These are phyloP conservation scores for Letharia lupina DNA, from an alignment of 495 filamentous ascomycete species.

Conservation along the genomic window DNA sequence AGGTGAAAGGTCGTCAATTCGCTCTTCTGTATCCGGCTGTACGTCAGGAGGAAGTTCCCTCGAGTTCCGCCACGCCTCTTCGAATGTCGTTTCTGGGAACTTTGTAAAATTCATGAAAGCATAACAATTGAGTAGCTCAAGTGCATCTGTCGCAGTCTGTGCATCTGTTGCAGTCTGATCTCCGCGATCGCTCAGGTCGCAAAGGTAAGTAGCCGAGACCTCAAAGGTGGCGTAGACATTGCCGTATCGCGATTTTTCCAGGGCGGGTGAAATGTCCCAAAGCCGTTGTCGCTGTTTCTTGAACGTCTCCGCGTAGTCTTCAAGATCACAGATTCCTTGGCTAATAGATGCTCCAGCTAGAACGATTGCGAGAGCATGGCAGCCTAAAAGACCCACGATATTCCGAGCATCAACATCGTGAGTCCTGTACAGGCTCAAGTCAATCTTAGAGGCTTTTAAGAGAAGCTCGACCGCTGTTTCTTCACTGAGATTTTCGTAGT, in stretches of 20 bases:
- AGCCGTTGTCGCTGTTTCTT: background rate
- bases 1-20: background rate
- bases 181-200: background rate
- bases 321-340: slow-evolving; percentile 1
- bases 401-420: background rate
- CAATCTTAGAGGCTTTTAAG: background rate
- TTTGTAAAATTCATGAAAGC: background rate
- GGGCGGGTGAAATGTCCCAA: background rate
- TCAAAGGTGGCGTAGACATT: slow-evolving; percentile 2
- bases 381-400: background rate
- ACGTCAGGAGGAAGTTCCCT: background rate
- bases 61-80: background rate
- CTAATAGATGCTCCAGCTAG: background rate
- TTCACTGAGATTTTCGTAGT: background rate
- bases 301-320: background rate
- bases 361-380: background rate
- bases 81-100: background rate
- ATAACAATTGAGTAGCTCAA: background rate
- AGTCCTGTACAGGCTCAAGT: background rate
- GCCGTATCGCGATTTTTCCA: background rate
- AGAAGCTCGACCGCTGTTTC: slow-evolving; percentile 1
- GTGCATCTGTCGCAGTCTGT: background rate
- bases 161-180: background rate
- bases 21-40: background rate
- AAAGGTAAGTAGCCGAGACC: background rate